Evolutionary conservation across 495 filamentous ascomycete genomes (phyloP), one percentile per base, ranked within the genome.

Genomic region (Penicillium malachiteum): DNA sequence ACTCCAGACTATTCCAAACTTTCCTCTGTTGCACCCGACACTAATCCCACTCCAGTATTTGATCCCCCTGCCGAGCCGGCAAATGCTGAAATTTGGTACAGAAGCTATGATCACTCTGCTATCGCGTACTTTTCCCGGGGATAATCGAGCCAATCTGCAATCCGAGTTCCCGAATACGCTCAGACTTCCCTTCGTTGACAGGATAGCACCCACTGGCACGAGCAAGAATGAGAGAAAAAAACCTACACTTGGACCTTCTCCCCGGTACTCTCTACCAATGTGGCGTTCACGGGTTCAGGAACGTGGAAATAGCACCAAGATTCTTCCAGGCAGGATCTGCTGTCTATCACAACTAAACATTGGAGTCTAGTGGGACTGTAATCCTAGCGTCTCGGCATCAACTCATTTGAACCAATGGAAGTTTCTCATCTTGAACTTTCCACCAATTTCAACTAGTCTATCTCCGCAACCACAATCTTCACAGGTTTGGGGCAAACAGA

Each of bases 241-340:
- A 59, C 56, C 33, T 50, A 54, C 50, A 54, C 51, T 50, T 54
- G 17, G 56, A 59, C 56, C 56, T 50, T 45, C 33, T 46, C 42
- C 51, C 33, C 48, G 46, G 37, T 42, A 26, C 21, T 26, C 21
- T 26, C 2, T 26, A 37, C n/a, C 26, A 48, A 40, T 48, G 56
- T 54, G 51, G 53, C 56, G 52, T 10, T 26, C 21, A 26, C 21
- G 21, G 21, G 21, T 26, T 35, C 32, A 49, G 54, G 53, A 57
- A 57, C 58, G 52, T 55, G 51, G 52, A 37, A 33, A n/a, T n/a
- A n/a, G 17, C 14, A 40, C 8, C 14, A 50, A 12, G 14, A 5
- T 34, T 53, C 47, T 43, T 38, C 59, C 50, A 52, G 57, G 62
- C 43, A 62, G 57, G 63, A 65, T 65, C 63, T 57, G 37, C 59